Percentiles rank a stretch among this genome's conserved stretches.
These are phyloP conservation scores for Penicillium diatomitis DNA, from an alignment of 495 filamentous ascomycete species.

Conservation along the genomic window DNA sequence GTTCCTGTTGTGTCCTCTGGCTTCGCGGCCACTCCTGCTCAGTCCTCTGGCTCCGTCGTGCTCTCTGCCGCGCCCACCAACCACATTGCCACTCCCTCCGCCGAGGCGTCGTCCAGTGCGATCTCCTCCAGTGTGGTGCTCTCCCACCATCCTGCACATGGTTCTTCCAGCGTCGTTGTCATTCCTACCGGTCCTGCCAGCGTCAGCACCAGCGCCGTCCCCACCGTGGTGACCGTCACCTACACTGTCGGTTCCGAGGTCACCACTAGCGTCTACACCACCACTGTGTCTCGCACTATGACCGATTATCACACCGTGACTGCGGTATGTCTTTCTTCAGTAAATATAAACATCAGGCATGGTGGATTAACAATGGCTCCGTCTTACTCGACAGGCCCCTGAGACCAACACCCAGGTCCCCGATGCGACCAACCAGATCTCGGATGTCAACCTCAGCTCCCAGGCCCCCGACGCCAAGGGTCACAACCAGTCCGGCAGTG, in stretches of 20 bases:
- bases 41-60: background rate
- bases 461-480: background rate
- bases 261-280: constrained; percentile 46
- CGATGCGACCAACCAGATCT: no score
- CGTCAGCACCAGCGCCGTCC: background rate
- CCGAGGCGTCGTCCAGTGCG: constrained; percentile 13
- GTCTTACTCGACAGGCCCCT: no score
- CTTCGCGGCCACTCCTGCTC: background rate
- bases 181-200: constrained; percentile 1
- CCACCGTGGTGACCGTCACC: constrained; percentile 40
- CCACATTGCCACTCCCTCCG: background rate
- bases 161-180: constrained; percentile 1
- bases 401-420: no score
- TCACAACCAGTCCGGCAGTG: constrained; percentile 3
- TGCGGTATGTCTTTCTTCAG: constrained; percentile 21
- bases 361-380: no score
- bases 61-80: background rate
- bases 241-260: constrained; percentile 52
- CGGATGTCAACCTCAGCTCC: no score
- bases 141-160: background rate
- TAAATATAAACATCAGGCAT: background rate
- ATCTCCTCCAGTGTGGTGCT: constrained; percentile 4
- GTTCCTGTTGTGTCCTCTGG: background rate
- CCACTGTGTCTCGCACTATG: constrained; percentile 43
- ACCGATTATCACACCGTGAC: constrained; percentile 30